A percentile compares a stretch with the other conserved stretches of the same genome.
phyloP scores from a whole-genome alignment of 805 yeast species.

The Yarrowia sp. region DNA sequence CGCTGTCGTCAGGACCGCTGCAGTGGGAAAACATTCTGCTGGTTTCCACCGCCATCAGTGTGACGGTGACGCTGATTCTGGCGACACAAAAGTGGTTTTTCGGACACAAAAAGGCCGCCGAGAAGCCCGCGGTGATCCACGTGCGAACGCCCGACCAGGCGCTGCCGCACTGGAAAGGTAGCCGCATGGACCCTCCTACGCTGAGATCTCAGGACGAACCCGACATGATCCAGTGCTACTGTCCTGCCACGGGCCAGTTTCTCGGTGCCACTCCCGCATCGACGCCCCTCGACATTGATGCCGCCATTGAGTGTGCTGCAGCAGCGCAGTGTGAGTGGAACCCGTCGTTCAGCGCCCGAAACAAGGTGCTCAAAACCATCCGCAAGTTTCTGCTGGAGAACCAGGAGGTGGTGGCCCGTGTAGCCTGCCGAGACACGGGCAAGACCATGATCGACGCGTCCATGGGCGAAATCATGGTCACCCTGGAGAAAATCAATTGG shows the following conservation, averaged over 20 bases:
- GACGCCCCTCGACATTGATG: constrained; percentile 68
- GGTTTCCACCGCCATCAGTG: constrained; percentile 24
- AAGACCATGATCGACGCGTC: constrained; percentile 94
- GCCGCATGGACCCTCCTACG: constrained; percentile 63
- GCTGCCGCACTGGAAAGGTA: constrained; percentile 89
- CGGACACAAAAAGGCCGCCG: constrained; percentile 21
- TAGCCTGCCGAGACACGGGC: constrained; percentile 96
- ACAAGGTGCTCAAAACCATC: constrained; percentile 68
- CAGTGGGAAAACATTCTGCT: constrained; percentile 25
- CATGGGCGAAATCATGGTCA: constrained; percentile 86
- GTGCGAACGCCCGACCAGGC: constrained; percentile 72
- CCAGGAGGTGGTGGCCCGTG: constrained; percentile 82
- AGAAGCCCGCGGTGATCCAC: constrained; percentile 29
- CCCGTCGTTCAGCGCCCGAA: constrained; percentile 61
- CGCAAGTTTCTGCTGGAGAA: constrained; percentile 69
- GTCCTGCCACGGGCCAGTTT: constrained; percentile 95
- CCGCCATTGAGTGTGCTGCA: constrained; percentile 52
- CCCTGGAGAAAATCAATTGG: constrained; percentile 92
- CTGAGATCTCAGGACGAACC: constrained; percentile 62
- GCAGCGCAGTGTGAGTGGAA: constrained; percentile 55
- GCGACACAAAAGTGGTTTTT: constrained; percentile 23
- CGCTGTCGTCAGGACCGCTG: constrained; percentile 18
- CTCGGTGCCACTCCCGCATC: constrained; percentile 70
- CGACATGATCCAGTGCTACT: constrained; percentile 70
- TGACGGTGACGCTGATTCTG: constrained; percentile 22